Percentiles rank a stretch among this genome's conserved stretches.
phyloP scores from a whole-genome alignment of 2,329 filamentous ascomycete genomes.

The Truncatella angustata region DNA sequence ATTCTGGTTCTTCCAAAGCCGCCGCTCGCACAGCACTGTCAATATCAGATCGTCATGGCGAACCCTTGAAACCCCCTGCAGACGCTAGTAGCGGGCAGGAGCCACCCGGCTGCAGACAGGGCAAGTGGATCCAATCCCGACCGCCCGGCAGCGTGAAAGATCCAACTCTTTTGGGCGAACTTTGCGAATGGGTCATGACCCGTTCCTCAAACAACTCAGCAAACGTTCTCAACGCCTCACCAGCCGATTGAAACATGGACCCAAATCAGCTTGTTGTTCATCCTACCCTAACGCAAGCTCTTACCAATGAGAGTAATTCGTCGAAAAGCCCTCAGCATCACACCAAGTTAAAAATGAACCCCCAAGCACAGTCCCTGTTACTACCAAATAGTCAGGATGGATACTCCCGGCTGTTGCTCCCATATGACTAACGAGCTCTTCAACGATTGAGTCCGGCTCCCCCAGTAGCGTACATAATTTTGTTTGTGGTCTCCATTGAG shows the following conservation, averaged over 20 bases:
- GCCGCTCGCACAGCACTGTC: no score
- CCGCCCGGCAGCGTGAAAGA: conserved; percentile 2
- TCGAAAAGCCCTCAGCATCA: not conserved
- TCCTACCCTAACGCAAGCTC: no score
- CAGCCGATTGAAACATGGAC: not conserved
- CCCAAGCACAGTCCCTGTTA: not conserved
- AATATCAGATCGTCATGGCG: no score
- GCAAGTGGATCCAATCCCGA: not conserved
- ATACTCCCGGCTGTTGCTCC: not conserved
- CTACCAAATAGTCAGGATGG: not conserved
- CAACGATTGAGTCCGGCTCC: no score
- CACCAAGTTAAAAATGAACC: not conserved
- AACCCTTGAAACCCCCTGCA: not conserved
- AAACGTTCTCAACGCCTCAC: not conserved
- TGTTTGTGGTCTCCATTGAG: not conserved
- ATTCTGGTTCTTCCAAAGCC: no score
- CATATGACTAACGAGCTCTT: no score
- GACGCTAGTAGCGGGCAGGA: not conserved
- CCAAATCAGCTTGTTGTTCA: no score
- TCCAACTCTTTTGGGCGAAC: conserved; percentile 8
- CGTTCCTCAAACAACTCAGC: conserved; percentile 6
- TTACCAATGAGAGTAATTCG: no score
- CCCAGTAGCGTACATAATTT: no score
- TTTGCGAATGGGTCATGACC: conserved; percentile 8
- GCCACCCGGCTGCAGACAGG: not conserved